phyloP scores from a whole-genome alignment of 2,329 filamentous ascomycete species.

The Trichophyton equinum region DNA sequence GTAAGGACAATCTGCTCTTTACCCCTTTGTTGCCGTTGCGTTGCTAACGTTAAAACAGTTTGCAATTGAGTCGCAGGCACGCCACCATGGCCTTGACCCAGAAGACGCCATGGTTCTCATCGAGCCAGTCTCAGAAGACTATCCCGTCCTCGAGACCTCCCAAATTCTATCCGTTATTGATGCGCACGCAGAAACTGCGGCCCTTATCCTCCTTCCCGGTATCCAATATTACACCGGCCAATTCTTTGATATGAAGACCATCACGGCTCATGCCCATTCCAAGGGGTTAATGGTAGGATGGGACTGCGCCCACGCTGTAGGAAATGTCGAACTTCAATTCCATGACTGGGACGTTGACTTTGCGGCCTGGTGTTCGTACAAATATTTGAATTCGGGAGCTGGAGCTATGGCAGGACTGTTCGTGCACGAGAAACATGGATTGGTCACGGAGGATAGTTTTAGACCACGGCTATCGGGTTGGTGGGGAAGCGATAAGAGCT shows the following conservation, averaged over 20 bases:
- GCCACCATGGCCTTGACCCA: conserved; percentile 55
- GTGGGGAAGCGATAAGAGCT: conserved; percentile 71
- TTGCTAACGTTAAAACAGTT: conserved; percentile 41
- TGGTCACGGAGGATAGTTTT: conserved; percentile 38
- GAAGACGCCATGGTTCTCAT: conserved; percentile 61
- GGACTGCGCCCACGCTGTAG: conserved; percentile 78
- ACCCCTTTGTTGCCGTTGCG: not conserved
- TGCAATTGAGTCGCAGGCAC: conserved; percentile 69
- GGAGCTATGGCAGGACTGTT: conserved; percentile 70
- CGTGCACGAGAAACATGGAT: conserved; percentile 62
- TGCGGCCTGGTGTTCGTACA: conserved; percentile 87
- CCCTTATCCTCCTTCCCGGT: conserved; percentile 68
- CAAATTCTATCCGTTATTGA: conserved; percentile 63
- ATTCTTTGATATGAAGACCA: conserved; percentile 66
- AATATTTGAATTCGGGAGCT: conserved; percentile 80
- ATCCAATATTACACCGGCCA: conserved; percentile 92
- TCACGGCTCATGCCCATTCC: conserved; percentile 63
- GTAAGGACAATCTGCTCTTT: conserved; percentile 31
- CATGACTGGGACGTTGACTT: conserved; percentile 91
- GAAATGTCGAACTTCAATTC: conserved; percentile 65
- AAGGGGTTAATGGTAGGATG: conserved; percentile 66
- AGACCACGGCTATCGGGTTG: conserved; percentile 62
- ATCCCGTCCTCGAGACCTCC: conserved; percentile 54
- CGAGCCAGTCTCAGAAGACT: conserved; percentile 43
- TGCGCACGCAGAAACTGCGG: conserved; percentile 57